These are phyloP conservation scores for Protomyces inouyei DNA, from an alignment of 1,139 yeast genomes.

Conservation along the genomic window DNA sequence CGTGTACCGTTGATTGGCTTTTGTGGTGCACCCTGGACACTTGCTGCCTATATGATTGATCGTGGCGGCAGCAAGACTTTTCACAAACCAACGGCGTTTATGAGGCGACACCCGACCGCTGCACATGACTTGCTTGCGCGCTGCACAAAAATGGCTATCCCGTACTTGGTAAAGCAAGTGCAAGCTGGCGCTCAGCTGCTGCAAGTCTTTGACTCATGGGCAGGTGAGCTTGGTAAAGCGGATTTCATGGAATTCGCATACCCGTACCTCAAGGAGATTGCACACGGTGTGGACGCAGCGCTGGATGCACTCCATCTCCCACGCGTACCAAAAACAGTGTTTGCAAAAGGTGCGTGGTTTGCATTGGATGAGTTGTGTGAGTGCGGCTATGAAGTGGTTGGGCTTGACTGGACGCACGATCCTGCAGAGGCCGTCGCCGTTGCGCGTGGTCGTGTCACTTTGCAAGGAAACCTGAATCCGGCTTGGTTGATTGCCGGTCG, in stretches of 20 bases:
- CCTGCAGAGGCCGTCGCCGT: slow-evolving; percentile 81
- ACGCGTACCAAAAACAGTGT: slow-evolving; percentile 76
- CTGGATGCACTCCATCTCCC: slow-evolving; percentile 71
- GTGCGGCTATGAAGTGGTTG: slow-evolving; percentile 79
- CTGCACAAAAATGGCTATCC: slow-evolving; percentile 83
- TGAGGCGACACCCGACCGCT: slow-evolving; percentile 69
- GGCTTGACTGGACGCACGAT: slow-evolving; percentile 85
- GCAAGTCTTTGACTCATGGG: slow-evolving; percentile 97
- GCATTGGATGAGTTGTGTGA: slow-evolving; percentile 82
- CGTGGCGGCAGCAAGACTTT: slow-evolving; percentile 94
- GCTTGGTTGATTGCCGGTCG: slow-evolving; percentile 88
- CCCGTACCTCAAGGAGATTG: slow-evolving; percentile 78
- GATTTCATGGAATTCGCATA: slow-evolving; percentile 85
- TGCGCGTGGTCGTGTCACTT: slow-evolving; percentile 71
- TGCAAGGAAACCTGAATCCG: slow-evolving; percentile 96
- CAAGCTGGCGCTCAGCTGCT: slow-evolving; percentile 97
- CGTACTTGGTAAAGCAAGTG: slow-evolving; percentile 89
- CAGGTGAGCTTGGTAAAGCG: slow-evolving; percentile 86
- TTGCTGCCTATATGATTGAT: slow-evolving; percentile 93
- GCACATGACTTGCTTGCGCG: slow-evolving; percentile 69
- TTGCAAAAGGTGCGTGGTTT: slow-evolving; percentile 97
- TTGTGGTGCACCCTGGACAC: slow-evolving; percentile 98
- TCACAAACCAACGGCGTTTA: slow-evolving; percentile 88
- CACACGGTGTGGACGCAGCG: slow-evolving; percentile 61
- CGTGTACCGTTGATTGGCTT: slow-evolving; percentile 92